A percentile compares a stretch with the other conserved stretches of the same genome.
phyloP scores from a whole-genome alignment of 306 rosid genomes.

The Lablab purpureus region DNA sequence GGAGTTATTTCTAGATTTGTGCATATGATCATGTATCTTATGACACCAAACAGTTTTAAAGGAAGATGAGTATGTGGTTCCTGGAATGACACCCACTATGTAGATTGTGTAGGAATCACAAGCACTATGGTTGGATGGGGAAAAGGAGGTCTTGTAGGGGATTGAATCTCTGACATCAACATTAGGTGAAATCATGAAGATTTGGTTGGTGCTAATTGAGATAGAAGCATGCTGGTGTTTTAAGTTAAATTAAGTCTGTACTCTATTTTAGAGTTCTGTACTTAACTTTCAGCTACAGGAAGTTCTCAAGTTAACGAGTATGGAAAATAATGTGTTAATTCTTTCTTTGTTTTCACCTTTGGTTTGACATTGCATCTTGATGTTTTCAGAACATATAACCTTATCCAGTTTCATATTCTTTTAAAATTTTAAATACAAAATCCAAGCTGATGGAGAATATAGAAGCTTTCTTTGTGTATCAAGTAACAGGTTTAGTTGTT shows the following conservation, averaged over 20 bases:
- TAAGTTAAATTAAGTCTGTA: neutral
- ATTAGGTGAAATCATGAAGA: neutral
- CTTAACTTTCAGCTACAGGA: neutral
- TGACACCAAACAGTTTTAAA: neutral
- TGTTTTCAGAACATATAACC: constrained; percentile 1
- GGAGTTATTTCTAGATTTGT: constrained; percentile 14
- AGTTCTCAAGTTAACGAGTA: neutral
- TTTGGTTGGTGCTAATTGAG: neutral
- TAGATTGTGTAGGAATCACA: neutral
- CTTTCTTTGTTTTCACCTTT: neutral
- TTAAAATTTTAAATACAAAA: neutral
- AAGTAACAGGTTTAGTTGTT: neutral
- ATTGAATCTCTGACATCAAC: neutral
- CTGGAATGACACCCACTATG: neutral
- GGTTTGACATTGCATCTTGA: constrained; percentile 3
- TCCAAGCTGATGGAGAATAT: neutral
- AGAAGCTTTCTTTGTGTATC: constrained; percentile 4
- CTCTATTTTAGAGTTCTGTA: constrained; percentile 12
- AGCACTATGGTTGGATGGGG: neutral
- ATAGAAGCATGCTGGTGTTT: neutral
- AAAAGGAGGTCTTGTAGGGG: neutral
- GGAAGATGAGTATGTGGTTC: constrained; percentile 17
- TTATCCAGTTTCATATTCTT: constrained; percentile 9
- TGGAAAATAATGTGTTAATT: constrained; percentile 8
- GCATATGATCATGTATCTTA: neutral